These are phyloP conservation scores for Chaetomium globosum DNA, from an alignment of 2,329 filamentous ascomycete species.

Conservation along the genomic window DNA sequence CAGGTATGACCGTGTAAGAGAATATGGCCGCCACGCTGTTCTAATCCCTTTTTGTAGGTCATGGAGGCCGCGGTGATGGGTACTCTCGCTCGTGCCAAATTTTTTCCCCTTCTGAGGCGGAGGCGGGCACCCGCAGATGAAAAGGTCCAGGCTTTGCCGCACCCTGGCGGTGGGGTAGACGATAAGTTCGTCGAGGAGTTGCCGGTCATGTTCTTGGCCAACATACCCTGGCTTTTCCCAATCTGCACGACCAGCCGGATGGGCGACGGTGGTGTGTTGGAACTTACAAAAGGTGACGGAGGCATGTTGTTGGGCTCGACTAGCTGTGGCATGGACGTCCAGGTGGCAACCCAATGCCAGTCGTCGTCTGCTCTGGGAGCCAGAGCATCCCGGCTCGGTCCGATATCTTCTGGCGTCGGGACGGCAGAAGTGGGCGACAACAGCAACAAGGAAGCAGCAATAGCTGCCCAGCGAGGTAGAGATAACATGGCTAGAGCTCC, in stretches of 20 bases:
- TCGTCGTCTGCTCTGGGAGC: conserved; percentile 36
- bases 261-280: neutral
- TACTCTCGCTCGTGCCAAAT: too few relatives aligned
- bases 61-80: too few relatives aligned
- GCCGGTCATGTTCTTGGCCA: neutral
- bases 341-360: conserved; percentile 64
- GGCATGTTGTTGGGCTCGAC: conserved; percentile 65
- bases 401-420: conserved; percentile 6
- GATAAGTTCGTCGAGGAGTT: neutral
- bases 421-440: conserved; percentile 19
- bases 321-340: conserved; percentile 68
- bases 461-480: conserved; percentile 5
- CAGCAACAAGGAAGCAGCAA: conserved; percentile 27
- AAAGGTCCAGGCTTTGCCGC: too few relatives aligned
- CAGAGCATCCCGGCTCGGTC: conserved; percentile 7
- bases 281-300: conserved; percentile 59
- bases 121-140: too few relatives aligned
- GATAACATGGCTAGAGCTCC: conserved; percentile 20
- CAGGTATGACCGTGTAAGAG: too few relatives aligned
- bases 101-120: too few relatives aligned
- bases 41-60: too few relatives aligned
- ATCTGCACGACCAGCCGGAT: neutral
- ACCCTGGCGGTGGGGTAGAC: too few relatives aligned
- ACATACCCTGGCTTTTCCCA: neutral
- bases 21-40: too few relatives aligned